A percentile compares a stretch with the other conserved stretches of the same genome.
Evolutionary conservation across 148 eudicot species (phyloP).

Genomic region (Rhododendron williamsianum): DNA sequence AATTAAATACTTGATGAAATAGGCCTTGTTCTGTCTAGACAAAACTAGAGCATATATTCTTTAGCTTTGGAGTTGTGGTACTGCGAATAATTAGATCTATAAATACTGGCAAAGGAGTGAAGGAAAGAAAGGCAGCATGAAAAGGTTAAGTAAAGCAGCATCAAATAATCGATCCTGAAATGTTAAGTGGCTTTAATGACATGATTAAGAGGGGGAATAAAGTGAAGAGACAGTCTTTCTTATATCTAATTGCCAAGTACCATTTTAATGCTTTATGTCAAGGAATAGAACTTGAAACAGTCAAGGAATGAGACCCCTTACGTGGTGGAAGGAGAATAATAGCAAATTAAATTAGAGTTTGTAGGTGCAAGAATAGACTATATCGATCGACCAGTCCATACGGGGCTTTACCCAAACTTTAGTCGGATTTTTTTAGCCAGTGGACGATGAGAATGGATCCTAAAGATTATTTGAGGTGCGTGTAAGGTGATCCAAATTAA

Average conservation of each 20-base stretch:
- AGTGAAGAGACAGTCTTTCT: constrained; percentile 11
- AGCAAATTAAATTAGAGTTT: not conserved
- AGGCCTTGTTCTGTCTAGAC: not conserved
- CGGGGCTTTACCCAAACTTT: not conserved
- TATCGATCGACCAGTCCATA: not conserved
- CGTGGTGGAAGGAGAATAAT: not conserved
- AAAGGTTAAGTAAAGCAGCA: constrained; percentile 8
- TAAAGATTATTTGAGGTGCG: not conserved
- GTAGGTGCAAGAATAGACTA: not conserved
- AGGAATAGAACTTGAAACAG: constrained; percentile 7
- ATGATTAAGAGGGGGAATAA: constrained; percentile 24
- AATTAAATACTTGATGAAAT: not conserved
- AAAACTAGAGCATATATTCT: constrained; percentile 11
- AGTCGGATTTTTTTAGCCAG: no score
- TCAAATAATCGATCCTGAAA: not conserved
- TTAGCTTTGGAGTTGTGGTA: not conserved
- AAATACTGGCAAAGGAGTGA: constrained; percentile 9
- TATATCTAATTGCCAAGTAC: constrained; percentile 10
- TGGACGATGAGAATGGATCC: not conserved
- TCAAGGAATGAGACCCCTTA: not conserved
- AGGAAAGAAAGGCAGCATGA: constrained; percentile 24
- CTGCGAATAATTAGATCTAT: not conserved
- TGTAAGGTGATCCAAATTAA: no score
- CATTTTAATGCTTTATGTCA: not conserved
- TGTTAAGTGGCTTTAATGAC: constrained; percentile 20